Evolutionary conservation across 2,329 filamentous ascomycete genomes (phyloP).

Genomic region (Penicillium glabrum): DNA sequence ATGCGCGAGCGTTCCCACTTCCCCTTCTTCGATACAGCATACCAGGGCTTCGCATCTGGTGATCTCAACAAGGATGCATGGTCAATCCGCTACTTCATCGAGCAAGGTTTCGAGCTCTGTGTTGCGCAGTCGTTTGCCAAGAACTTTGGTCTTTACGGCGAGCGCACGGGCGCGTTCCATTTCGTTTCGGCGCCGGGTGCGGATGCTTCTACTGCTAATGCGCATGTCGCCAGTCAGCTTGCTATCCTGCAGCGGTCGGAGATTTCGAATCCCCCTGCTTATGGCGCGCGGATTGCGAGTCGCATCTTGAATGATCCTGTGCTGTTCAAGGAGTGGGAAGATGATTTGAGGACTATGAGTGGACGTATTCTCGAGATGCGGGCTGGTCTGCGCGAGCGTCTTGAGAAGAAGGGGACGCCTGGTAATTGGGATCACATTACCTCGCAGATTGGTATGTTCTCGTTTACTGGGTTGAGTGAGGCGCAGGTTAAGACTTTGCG

Average conservation of each 20-base stretch:
- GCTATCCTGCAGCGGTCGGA: slow-evolving; percentile 94
- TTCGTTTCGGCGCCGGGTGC: slow-evolving; percentile 73
- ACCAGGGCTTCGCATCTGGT: slow-evolving; percentile 96
- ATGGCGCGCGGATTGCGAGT: slow-evolving; percentile 86
- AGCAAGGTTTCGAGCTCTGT: slow-evolving; percentile 76
- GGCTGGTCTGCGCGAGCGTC: slow-evolving; percentile 69
- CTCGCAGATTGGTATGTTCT: slow-evolving; percentile 99
- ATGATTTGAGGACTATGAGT: slow-evolving; percentile 88
- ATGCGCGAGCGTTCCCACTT: slow-evolving; percentile 81
- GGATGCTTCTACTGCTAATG: slow-evolving; percentile 61
- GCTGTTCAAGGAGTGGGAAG: slow-evolving; percentile 89
- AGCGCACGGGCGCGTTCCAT: slow-evolving; percentile 95
- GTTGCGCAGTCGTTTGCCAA: slow-evolving; percentile 64
- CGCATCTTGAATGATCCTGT: slow-evolving; percentile 77
- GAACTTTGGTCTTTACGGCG: slow-evolving; percentile 83
- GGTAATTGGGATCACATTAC: slow-evolving; percentile 97
- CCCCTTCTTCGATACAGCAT: slow-evolving; percentile 97
- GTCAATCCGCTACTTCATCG: slow-evolving; percentile 91
- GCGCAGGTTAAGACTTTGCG: slow-evolving; percentile 48
- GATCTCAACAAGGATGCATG: slow-evolving; percentile 81
- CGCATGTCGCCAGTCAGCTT: slow-evolving; percentile 78
- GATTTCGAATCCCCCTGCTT: slow-evolving; percentile 94
- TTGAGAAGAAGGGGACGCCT: slow-evolving; percentile 82
- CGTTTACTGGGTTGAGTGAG: slow-evolving; percentile 63
- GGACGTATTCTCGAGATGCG: slow-evolving; percentile 95